Evolutionary conservation across 257 asterid genomes (phyloP), one percentile per base, ranked within the genome.

Genomic region (Handroanthus guayacan): DNA sequence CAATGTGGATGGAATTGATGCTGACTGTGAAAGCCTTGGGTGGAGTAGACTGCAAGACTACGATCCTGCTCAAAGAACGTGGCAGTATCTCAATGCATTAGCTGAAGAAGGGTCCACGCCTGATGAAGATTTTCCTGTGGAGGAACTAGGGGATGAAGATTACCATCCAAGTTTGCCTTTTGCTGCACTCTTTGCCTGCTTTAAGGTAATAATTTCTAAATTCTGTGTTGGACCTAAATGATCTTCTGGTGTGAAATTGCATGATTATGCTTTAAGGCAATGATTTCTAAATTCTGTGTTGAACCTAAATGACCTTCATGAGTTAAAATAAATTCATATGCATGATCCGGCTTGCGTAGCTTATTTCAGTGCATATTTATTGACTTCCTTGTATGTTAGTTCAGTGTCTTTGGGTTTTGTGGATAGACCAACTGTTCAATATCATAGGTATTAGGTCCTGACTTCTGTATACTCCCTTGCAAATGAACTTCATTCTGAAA

Each of bases 131-230:
- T 88, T 84, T 75, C 79, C 87, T 79, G 69, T 68, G 36, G 98
- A 92, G 80, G 99, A 95, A 66, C 78, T 91, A 60, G 91, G 79
- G 66, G 98, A 95, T 78, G 97, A 91, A 57, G 99, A 95, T 80
- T 95, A 95, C 89, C 80, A 69, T 65, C 86, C 99, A 74, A 95
- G 97, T 81, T 86, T 92, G 87, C 99, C 99, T 75, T 95, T 92
- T 82, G 96, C 98, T 65, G 96, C 99, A 4, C 88, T 92, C 44
- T 95, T 95, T 84, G 92, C 99, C 78, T 87, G 96, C 83, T 86
- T 92, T 76, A 95, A 92, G 98, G 99, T 95, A 75, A 51, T 82
- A 72, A 17, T 55, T 75, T 80, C n/a, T 25, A 52, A 41, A 39
- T 34, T 77, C 20, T 62, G 16, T 69, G 6, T 62, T 47, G 34